A percentile compares a stretch with the other conserved stretches of the same genome.
These are phyloP conservation scores for Yamadazyma sp. DNA, from an alignment of 805 yeast genomes.

Conservation along the genomic window DNA sequence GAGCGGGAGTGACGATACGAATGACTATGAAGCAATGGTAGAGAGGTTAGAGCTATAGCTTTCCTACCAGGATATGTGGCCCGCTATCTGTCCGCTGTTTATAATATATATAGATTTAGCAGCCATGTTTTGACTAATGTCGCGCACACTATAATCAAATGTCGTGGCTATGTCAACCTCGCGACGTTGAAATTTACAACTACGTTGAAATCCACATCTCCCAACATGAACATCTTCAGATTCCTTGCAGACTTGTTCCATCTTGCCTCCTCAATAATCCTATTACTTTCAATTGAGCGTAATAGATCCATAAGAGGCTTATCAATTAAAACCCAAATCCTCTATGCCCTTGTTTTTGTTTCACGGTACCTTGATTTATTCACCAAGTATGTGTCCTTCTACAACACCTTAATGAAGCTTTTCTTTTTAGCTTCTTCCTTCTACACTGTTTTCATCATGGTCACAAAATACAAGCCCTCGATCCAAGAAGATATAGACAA, in stretches of 20 bases:
- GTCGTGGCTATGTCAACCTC: no score
- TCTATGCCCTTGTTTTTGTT: slow-evolving; percentile 53
- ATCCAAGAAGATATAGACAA: slow-evolving; percentile 64
- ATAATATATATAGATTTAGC: no score
- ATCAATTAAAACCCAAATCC: slow-evolving; percentile 81
- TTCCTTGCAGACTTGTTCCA: slow-evolving; percentile 77
- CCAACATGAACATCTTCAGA: slow-evolving; percentile 42
- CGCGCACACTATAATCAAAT: no score
- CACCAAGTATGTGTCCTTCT: slow-evolving; percentile 58
- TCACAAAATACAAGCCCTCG: slow-evolving; percentile 55
- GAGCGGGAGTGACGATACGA: slow-evolving; percentile 24
- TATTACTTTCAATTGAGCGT: slow-evolving; percentile 65
- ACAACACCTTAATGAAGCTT: slow-evolving; percentile 79
- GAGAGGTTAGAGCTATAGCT: slow-evolving; percentile 8
- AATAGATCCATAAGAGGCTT: slow-evolving; percentile 76
- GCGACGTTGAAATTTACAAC: no score
- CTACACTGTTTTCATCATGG: slow-evolving; percentile 74
- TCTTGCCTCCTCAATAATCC: slow-evolving; percentile 70
- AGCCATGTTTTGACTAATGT: no score
- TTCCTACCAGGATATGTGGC: no score
- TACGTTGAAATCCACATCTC: no score
- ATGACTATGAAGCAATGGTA: slow-evolving; percentile 14
- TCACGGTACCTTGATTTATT: slow-evolving; percentile 44
- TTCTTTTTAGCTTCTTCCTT: slow-evolving; percentile 74
- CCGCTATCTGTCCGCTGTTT: no score